Percentiles rank a stretch among this genome's conserved stretches.
Conservation (phyloP, 2,329 filamentous ascomycete species). For the Arthrinium phaeospermum region DNA sequence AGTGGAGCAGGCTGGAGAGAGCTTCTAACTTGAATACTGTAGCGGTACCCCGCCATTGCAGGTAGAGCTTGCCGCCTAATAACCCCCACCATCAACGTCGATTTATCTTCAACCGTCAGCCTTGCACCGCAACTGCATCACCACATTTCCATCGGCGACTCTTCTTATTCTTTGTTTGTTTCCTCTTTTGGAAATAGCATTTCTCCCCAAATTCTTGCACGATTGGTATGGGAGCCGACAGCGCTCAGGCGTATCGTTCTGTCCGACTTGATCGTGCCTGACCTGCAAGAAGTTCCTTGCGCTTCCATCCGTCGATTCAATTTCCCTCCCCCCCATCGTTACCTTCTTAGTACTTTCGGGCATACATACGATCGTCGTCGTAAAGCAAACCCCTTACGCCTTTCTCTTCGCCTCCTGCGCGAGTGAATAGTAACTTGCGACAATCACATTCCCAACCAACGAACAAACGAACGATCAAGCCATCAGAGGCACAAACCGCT, state of each 20-base stretch:
- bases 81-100: not conserved
- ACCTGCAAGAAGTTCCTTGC: not conserved
- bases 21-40: not conserved
- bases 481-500: not conserved
- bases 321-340: not conserved
- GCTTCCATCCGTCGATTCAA: not conserved
- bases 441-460: not conserved
- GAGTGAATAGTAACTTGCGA: not conserved
- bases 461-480: not conserved
- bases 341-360: not conserved
- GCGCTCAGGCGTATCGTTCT: not conserved
- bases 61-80: constrained; percentile 9
- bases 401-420: not conserved
- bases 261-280: constrained; percentile 1
- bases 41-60: not conserved
- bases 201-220: not conserved
- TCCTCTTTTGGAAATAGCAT: not conserved
- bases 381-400: not conserved
- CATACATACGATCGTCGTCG: not conserved
- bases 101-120: not conserved
- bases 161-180: not conserved
- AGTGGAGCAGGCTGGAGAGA: not conserved
- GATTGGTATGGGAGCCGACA: constrained; percentile 12
- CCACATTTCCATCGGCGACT: not conserved
- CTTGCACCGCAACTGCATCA: constrained; percentile 3